These are phyloP conservation scores for Fusarium sororula DNA, from an alignment of 2,329 filamentous ascomycete species.

Conservation along the genomic window DNA sequence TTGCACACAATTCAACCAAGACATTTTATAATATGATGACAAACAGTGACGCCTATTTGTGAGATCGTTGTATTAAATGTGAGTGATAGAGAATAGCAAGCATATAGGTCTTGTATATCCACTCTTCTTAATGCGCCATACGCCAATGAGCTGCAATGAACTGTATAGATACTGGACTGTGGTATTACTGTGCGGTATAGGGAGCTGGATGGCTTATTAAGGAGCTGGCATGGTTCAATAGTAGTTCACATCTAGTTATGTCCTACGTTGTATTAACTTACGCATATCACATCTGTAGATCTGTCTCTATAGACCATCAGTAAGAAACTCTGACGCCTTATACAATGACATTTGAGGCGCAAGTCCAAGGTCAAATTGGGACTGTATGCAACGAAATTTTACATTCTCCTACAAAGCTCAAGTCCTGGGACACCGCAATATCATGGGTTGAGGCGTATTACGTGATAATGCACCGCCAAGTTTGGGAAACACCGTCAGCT, in stretches of 20 bases:
- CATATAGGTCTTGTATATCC: not conserved
- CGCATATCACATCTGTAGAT: not conserved
- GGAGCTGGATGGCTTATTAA: not conserved
- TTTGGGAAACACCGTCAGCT: constrained; percentile 4
- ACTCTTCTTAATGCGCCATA: not conserved
- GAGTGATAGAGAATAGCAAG: not conserved
- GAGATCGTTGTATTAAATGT: not conserved
- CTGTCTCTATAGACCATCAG: not conserved
- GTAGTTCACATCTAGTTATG: not conserved
- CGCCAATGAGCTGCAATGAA: not conserved
- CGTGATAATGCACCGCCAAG: not conserved
- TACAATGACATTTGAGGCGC: not conserved
- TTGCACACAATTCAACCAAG: constrained; percentile 36
- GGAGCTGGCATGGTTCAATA: not conserved
- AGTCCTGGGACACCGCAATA: not conserved
- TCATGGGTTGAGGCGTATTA: not conserved
- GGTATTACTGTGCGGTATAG: not conserved
- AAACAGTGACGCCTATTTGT: not conserved
- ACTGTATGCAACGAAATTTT: not conserved
- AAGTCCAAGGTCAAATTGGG: not conserved
- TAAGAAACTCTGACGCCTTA: not conserved
- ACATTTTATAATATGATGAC: not conserved
- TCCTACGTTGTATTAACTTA: not conserved
- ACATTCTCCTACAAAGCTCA: not conserved
- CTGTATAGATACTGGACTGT: not conserved